Evolutionary conservation across 257 asterid genomes (phyloP).

Genomic region (Salvia rosmarinus): DNA sequence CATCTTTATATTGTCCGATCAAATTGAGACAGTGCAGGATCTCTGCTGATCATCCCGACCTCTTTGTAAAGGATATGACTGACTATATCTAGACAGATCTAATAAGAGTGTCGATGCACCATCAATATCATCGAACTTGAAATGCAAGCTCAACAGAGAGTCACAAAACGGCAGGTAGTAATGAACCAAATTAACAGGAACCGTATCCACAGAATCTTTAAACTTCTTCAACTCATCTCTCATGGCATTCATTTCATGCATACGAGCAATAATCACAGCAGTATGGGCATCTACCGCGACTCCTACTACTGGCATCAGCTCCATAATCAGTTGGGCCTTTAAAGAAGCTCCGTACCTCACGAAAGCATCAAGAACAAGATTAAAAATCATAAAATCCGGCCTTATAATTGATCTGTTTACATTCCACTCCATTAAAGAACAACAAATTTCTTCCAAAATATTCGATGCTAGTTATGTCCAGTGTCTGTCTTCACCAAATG

Average conservation of each 20-base stretch:
- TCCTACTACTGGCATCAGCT: conserved; percentile 73
- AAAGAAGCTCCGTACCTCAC: conserved; percentile 62
- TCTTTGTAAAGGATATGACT: conserved; percentile 20
- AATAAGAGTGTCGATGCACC: conserved; percentile 67
- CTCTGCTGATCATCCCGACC: conserved; percentile 38
- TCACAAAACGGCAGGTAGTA: conserved; percentile 71
- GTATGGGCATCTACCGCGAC: conserved; percentile 73
- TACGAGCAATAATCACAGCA: conserved; percentile 56
- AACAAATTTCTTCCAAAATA: conserved; percentile 65
- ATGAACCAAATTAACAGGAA: conserved; percentile 41
- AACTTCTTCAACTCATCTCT: conserved; percentile 78
- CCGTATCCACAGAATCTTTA: conserved; percentile 53
- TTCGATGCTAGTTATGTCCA: conserved; percentile 68
- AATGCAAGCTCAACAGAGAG: conserved; percentile 65
- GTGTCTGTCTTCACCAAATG: conserved; percentile 33
- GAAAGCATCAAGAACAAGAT: conserved; percentile 85
- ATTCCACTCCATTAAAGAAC: conserved; percentile 35
- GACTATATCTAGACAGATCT: conserved; percentile 44
- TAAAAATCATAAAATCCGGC: conserved; percentile 62
- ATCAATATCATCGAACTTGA: conserved; percentile 72
- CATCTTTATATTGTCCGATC: conserved; percentile 63
- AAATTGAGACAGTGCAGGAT: conserved; percentile 56
- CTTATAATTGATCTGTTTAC: conserved; percentile 47
- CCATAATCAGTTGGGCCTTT: conserved; percentile 69
- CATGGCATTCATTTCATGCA: conserved; percentile 72